These are phyloP conservation scores for Pythium brachiatum DNA, from an alignment of 352 stramenopile genomes.

Conservation along the genomic window DNA sequence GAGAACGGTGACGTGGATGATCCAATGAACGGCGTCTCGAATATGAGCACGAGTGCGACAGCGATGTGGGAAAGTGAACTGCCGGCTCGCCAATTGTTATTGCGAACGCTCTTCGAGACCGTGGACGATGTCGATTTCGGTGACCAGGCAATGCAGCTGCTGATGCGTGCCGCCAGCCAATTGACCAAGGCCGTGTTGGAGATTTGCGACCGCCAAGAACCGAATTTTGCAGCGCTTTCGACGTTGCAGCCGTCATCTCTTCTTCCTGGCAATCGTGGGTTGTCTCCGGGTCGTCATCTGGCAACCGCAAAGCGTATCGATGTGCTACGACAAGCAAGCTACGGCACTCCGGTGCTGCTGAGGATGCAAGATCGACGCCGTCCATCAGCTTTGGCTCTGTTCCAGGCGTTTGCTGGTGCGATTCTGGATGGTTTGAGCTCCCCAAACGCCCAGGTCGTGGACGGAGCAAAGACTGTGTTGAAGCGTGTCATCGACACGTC, in stretches of 20 bases:
- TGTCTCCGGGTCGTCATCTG: conserved; percentile 77
- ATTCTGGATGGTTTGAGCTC: conserved; percentile 69
- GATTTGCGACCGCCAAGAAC: conserved; percentile 48
- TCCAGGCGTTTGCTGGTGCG: conserved; percentile 61
- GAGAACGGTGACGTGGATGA: conserved; percentile 13
- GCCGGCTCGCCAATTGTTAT: conserved; percentile 44
- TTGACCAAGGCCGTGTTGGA: conserved; percentile 50
- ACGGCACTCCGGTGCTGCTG: conserved; percentile 59
- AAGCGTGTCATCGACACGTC: conserved; percentile 53
- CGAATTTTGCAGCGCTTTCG: conserved; percentile 69
- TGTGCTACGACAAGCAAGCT: conserved; percentile 66
- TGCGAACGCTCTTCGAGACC: conserved; percentile 68
- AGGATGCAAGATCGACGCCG: conserved; percentile 28
- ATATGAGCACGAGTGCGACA: not conserved
- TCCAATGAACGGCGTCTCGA: conserved; percentile 9
- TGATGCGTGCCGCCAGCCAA: conserved; percentile 55
- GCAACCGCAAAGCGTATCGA: conserved; percentile 80
- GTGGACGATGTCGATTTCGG: conserved; percentile 77
- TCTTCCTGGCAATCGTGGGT: conserved; percentile 66
- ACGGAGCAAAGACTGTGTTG: conserved; percentile 48
- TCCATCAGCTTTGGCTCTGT: conserved; percentile 41
- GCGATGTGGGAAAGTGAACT: conserved; percentile 42
- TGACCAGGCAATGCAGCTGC: conserved; percentile 44
- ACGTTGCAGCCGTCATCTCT: conserved; percentile 72
- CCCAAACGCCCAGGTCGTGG: conserved; percentile 52